Conservation (phyloP, 2,329 filamentous ascomycete species). For the Camptophora hylomeconis region DNA sequence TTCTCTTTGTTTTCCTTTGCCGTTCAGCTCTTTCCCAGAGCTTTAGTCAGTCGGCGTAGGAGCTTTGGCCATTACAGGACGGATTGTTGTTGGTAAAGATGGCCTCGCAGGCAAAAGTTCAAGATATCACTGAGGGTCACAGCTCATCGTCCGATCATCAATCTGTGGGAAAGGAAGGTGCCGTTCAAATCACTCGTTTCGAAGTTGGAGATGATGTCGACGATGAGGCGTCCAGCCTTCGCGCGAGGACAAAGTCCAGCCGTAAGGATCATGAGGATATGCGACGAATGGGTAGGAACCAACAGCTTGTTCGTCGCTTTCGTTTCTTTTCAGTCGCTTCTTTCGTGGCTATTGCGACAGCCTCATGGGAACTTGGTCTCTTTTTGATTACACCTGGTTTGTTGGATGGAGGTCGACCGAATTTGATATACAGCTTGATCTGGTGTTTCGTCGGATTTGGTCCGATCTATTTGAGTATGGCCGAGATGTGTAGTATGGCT, state of each 20-base stretch:
- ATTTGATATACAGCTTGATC: constrained; percentile 8
- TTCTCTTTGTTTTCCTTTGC: too few relatives aligned
- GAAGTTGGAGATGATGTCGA: constrained; percentile 5
- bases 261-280: constrained; percentile 7
- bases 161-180: too few relatives aligned
- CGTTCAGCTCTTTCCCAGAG: too few relatives aligned
- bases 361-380: constrained; percentile 8
- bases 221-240: constrained; percentile 2
- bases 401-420: constrained; percentile 7
- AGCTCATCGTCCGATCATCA: too few relatives aligned
- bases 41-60: too few relatives aligned
- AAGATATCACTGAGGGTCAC: too few relatives aligned
- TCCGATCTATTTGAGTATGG: constrained; percentile 7
- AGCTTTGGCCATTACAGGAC: background rate
- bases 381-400: constrained; percentile 7
- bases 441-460: constrained; percentile 10
- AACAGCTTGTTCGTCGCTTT: constrained; percentile 10
- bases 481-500: constrained; percentile 3
- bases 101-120: too few relatives aligned
- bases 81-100: too few relatives aligned
- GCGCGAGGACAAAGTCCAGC: constrained; percentile 7
- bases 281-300: constrained; percentile 11
- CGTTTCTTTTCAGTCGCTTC: constrained; percentile 9
- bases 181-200: too few relatives aligned
- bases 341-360: constrained; percentile 8